These are phyloP conservation scores for Arxiozyma slooffiae DNA, from an alignment of 1,139 yeast species.

Conservation along the genomic window DNA sequence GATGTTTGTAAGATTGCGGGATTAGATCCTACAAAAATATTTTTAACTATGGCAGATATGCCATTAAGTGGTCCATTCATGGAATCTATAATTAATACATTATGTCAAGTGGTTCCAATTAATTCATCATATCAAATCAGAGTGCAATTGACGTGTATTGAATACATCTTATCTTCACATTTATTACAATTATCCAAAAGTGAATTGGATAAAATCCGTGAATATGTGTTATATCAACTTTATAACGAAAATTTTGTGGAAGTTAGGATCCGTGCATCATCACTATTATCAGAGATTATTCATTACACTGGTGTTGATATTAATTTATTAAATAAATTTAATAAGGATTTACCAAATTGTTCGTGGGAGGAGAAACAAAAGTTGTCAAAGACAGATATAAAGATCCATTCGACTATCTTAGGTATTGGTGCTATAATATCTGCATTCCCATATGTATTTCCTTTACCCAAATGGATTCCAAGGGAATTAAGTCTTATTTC, in stretches of 20 bases:
- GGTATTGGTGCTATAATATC: conserved; percentile 83
- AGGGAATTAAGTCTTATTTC: conserved; percentile 60
- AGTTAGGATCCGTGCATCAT: conserved; percentile 67
- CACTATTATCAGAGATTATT: conserved; percentile 43
- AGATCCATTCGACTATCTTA: conserved; percentile 67
- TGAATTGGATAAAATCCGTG: conserved; percentile 47
- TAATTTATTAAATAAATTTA: conserved; percentile 35
- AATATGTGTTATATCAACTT: conserved; percentile 44
- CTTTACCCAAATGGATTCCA: conserved; percentile 91
- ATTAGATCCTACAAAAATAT: conserved; percentile 45
- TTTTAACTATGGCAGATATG: conserved; percentile 49
- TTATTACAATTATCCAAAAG: conserved; percentile 43
- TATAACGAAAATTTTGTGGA: conserved; percentile 56
- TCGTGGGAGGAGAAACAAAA: conserved; percentile 30
- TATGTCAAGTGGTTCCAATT: conserved; percentile 31
- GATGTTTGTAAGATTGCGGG: conserved; percentile 75
- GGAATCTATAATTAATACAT: conserved; percentile 40
- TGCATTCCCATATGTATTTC: conserved; percentile 85
- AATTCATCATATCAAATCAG: conserved; percentile 60
- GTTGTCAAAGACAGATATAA: conserved; percentile 11
- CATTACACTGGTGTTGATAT: conserved; percentile 34
- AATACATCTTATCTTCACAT: conserved; percentile 66
- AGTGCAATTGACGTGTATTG: conserved; percentile 60
- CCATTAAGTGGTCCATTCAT: conserved; percentile 41
- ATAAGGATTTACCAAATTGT: conserved; percentile 29